Conservation (phyloP, 768 basidiomycete species). For the Gymnopilus junonius region DNA sequence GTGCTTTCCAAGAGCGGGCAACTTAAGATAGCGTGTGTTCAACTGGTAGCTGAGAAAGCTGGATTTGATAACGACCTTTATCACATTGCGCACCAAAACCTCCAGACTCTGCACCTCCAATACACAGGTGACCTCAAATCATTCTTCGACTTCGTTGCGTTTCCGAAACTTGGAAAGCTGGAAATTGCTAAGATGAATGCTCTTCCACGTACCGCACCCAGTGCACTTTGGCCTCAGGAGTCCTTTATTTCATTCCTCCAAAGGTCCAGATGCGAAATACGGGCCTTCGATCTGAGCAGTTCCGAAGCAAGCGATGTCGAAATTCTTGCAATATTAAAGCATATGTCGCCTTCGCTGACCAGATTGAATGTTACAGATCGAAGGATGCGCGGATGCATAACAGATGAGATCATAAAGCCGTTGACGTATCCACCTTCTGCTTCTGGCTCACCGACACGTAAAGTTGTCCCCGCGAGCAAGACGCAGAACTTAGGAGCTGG, state of each 20-base stretch:
- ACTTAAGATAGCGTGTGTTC: neutral
- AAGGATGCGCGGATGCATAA: neutral
- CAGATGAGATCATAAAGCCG: conserved; percentile 1
- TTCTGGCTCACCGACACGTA: neutral
- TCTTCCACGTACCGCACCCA: conserved; percentile 6
- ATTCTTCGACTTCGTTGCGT: conserved; percentile 25
- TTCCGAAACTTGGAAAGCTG: conserved; percentile 28
- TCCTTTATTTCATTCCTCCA: conserved; percentile 26
- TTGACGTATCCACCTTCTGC: conserved; percentile 8
- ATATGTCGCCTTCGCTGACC: conserved; percentile 2
- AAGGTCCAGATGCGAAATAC: conserved; percentile 26
- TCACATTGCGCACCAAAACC: conserved; percentile 5
- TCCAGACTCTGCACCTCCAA: conserved; percentile 1
- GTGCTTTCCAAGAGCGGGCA: neutral
- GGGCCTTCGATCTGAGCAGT: conserved; percentile 2
- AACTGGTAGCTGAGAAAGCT: neutral
- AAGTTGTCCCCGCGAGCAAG: neutral
- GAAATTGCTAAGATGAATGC: conserved; percentile 16
- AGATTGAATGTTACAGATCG: neutral
- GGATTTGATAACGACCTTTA: neutral
- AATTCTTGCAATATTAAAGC: neutral
- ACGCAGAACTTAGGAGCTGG: neutral
- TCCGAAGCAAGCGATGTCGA: neutral
- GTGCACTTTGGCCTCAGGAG: conserved; percentile 26
- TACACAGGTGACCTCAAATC: neutral